Conservation (phyloP, 2,329 filamentous ascomycete species). For the Penicillium thymicola region DNA sequence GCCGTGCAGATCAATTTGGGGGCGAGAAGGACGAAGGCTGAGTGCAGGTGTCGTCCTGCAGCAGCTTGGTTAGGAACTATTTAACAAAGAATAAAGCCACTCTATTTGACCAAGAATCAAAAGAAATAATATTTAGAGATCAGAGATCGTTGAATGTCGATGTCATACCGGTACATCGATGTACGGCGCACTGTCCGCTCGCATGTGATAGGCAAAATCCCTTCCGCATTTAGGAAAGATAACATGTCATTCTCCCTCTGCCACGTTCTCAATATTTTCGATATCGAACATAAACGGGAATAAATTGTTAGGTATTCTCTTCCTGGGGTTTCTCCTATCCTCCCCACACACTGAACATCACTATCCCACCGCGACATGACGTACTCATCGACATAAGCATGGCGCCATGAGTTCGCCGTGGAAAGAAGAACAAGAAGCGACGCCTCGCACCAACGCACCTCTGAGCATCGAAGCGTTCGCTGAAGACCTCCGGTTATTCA, state of each 20-base stretch:
- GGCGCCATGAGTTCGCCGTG: slow-evolving; percentile 34
- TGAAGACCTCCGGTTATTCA: slow-evolving; percentile 48
- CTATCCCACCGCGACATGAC: slow-evolving; percentile 27
- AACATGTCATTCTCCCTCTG: slow-evolving; percentile 13
- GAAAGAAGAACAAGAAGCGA: slow-evolving; percentile 29
- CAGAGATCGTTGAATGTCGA: not conserved
- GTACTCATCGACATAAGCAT: slow-evolving; percentile 29
- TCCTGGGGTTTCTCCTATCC: not conserved
- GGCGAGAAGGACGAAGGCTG: slow-evolving; percentile 31
- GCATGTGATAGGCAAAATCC: slow-evolving; percentile 27
- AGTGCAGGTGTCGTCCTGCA: slow-evolving; percentile 39
- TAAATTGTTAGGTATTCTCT: not conserved
- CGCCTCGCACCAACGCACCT: slow-evolving; percentile 20
- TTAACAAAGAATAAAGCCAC: not conserved
- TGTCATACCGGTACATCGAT: not conserved
- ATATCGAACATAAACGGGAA: not conserved
- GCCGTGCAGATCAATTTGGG: slow-evolving; percentile 44
- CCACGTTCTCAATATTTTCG: slow-evolving; percentile 3
- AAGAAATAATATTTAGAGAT: not conserved
- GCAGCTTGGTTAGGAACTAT: slow-evolving; percentile 8
- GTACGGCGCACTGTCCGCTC: slow-evolving; percentile 8
- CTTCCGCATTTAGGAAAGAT: slow-evolving; percentile 20
- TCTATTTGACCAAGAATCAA: not conserved
- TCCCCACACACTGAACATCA: not conserved
- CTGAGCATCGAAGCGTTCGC: slow-evolving; percentile 16